Evolutionary conservation across 2,329 filamentous ascomycete species (phyloP).

Genomic region (Trichoderma brevicompactum): DNA sequence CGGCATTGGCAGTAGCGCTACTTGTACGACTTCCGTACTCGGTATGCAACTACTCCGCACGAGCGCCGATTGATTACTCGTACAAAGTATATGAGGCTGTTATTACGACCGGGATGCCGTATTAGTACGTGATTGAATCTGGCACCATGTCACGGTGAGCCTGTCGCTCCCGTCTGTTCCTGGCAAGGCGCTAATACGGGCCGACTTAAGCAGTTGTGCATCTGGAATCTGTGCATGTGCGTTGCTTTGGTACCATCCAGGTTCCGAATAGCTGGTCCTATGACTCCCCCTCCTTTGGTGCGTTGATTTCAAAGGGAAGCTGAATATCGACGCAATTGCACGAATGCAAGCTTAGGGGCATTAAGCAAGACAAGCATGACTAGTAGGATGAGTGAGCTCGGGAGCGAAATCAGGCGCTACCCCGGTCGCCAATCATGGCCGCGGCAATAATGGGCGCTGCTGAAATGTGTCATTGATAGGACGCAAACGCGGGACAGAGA

Average conservation of each 20-base stretch:
- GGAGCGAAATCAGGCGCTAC: neutral
- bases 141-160: neutral
- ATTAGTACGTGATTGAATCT: neutral
- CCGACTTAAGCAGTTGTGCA: constrained; percentile 3
- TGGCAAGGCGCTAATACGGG: neutral
- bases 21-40: too few species aligned
- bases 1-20: too few species aligned
- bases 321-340: neutral
- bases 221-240: neutral
- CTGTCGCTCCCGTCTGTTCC: neutral
- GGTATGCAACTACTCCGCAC: too few species aligned
- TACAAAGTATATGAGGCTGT: too few species aligned
- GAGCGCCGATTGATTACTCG: too few species aligned
- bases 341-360: too few species aligned
- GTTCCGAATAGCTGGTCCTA: constrained; percentile 6
- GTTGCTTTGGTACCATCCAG: constrained; percentile 1
- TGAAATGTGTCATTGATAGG: constrained; percentile 9
- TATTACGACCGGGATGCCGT: neutral
- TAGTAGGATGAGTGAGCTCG: neutral
- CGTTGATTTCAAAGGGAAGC: neutral
- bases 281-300: neutral
- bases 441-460: neutral
- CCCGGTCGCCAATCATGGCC: constrained; percentile 14
- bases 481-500: constrained; percentile 9
- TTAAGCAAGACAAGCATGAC: too few species aligned